phyloP scores from a whole-genome alignment of 2,329 filamentous ascomycete genomes.

The Ophiostoma ips region DNA sequence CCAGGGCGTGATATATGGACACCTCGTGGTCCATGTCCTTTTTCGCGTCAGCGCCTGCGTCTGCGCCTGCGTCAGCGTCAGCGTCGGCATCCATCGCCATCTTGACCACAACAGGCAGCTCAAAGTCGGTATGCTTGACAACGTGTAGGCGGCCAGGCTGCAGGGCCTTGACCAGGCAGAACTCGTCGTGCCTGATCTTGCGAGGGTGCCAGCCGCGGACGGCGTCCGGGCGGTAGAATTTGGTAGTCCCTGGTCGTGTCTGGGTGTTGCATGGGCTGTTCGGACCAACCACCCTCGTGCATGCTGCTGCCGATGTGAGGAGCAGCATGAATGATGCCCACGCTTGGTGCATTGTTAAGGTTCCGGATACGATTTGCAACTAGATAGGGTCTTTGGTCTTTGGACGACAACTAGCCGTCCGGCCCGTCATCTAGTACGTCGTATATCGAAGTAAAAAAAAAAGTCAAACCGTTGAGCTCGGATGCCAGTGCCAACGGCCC shows the following conservation, averaged over 20 bases:
- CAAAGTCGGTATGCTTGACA: conserved; percentile 7
- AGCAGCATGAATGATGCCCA: neutral
- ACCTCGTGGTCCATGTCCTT: conserved; percentile 6
- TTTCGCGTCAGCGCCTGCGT: neutral
- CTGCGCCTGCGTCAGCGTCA: no score
- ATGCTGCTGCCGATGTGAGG: neutral
- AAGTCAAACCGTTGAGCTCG: no score
- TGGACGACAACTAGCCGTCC: no score
- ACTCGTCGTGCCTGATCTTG: conserved; percentile 3
- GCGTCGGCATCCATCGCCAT: neutral
- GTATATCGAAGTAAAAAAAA: no score
- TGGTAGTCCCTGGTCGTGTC: neutral
- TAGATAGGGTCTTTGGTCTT: no score
- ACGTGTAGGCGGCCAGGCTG: conserved; percentile 11
- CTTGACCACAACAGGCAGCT: conserved; percentile 7
- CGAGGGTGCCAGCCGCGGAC: conserved; percentile 8
- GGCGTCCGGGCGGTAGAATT: neutral
- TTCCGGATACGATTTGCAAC: no score
- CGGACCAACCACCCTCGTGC: neutral
- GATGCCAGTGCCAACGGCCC: no score
- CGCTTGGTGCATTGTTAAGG: neutral
- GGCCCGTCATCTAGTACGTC: no score
- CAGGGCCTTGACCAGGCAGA: conserved; percentile 1
- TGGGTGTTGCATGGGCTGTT: neutral
- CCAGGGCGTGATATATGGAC: conserved; percentile 6